Percentiles rank a stretch among this genome's conserved stretches.
These are phyloP conservation scores for Monosporascus sp. DNA, from an alignment of 2,329 filamentous ascomycete species.

Conservation along the genomic window DNA sequence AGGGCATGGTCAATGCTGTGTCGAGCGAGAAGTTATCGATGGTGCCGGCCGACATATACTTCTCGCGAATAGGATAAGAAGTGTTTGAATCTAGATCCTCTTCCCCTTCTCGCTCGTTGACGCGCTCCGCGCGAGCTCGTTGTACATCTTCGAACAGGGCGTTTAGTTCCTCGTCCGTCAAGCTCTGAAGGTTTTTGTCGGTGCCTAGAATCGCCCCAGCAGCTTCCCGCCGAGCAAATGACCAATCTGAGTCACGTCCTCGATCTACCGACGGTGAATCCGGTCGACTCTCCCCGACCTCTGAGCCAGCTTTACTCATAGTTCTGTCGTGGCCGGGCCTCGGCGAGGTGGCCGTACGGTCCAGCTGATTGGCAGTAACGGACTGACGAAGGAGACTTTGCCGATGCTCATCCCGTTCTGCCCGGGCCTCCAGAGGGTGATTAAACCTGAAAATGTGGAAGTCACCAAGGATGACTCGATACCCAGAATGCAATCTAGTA, in stretches of 20 bases:
- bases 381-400: constrained; percentile 85
- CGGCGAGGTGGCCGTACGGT: constrained; percentile 50
- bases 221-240: constrained; percentile 87
- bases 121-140: constrained; percentile 71
- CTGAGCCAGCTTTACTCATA: constrained; percentile 73
- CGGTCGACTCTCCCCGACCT: constrained; percentile 70
- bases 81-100: constrained; percentile 87
- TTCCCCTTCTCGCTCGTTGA: constrained; percentile 68
- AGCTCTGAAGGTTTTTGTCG: constrained; percentile 82
- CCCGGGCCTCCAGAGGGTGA: constrained; percentile 90
- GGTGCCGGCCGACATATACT: constrained; percentile 91
- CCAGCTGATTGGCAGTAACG: constrained; percentile 57
- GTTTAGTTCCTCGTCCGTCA: constrained; percentile 93
- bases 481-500: constrained; percentile 82
- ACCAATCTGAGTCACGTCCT: constrained; percentile 87
- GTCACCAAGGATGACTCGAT: constrained; percentile 90
- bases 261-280: constrained; percentile 71
- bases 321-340: constrained; percentile 69
- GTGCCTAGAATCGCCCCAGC: constrained; percentile 82
- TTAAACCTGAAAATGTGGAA: constrained; percentile 99
- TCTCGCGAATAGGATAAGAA: constrained; percentile 84
- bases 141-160: constrained; percentile 91
- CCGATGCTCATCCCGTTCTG: constrained; percentile 81
- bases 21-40: constrained; percentile 95
- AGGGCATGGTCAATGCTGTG: constrained; percentile 89